These are phyloP conservation scores for Clarireedia homoeocarpa DNA, from an alignment of 2,329 filamentous ascomycete species.

Conservation along the genomic window DNA sequence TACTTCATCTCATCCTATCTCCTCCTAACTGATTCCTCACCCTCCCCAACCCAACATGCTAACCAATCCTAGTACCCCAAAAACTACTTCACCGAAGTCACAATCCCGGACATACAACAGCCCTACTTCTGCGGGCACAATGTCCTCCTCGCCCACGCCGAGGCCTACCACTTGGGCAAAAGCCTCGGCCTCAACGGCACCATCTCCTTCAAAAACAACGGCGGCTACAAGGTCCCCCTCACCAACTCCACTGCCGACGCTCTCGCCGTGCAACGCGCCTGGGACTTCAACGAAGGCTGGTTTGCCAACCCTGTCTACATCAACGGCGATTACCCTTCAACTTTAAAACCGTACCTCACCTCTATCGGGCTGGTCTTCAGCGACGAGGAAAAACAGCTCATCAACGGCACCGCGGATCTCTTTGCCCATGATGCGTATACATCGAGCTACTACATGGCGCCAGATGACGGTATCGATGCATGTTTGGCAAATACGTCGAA, in stretches of 20 bases:
- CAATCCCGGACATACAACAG: conserved; percentile 33
- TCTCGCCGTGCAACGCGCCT: conserved; percentile 23
- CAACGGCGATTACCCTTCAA: conserved; percentile 41
- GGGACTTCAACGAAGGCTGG: conserved; percentile 35
- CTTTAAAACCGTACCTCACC: conserved; percentile 30
- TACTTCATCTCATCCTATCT: not conserved
- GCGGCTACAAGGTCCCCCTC: conserved; percentile 41
- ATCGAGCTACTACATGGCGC: conserved; percentile 41
- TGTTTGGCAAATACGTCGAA: conserved; percentile 29
- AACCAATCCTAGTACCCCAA: conserved; percentile 16
- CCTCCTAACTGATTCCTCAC: not conserved
- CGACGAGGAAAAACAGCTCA: conserved; percentile 39
- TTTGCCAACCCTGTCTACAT: conserved; percentile 48
- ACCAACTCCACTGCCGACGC: conserved; percentile 31
- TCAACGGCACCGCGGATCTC: conserved; percentile 46
- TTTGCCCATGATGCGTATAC: conserved; percentile 52
- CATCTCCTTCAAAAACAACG: conserved; percentile 34
- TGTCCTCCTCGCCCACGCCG: conserved; percentile 40
- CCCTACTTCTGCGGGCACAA: conserved; percentile 33
- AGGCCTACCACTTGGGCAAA: conserved; percentile 43
- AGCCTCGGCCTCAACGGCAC: conserved; percentile 43
- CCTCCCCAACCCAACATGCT: not conserved
- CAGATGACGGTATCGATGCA: conserved; percentile 31
- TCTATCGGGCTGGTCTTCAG: conserved; percentile 38
- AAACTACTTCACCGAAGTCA: conserved; percentile 31